Conservation (phyloP, 768 basidiomycete species). For the Mrakia frigida region DNA sequence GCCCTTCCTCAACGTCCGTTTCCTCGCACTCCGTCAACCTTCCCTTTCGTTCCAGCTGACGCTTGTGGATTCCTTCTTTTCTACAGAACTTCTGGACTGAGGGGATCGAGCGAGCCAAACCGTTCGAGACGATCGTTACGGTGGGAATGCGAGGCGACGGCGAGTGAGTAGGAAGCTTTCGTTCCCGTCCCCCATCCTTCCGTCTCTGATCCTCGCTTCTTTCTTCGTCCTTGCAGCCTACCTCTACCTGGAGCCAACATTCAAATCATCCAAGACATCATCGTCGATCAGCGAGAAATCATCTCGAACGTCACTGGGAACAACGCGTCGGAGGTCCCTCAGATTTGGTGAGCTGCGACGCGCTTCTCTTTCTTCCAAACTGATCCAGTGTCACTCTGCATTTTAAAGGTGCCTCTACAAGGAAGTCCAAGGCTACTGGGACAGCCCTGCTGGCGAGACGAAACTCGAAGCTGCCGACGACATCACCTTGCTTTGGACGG, state of each 20-base stretch:
- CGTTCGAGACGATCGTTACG: slow-evolving; percentile 61
- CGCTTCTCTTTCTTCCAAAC: slow-evolving; percentile 36
- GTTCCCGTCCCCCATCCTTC: not conserved
- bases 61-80: not conserved
- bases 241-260: slow-evolving; percentile 40
- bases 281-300: slow-evolving; percentile 60
- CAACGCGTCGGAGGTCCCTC: slow-evolving; percentile 50
- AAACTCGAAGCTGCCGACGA: slow-evolving; percentile 56
- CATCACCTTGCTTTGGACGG: slow-evolving; percentile 63
- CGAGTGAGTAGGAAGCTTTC: slow-evolving; percentile 41
- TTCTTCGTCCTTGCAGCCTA: not conserved
- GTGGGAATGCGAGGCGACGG: slow-evolving; percentile 63
- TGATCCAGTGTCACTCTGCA: not conserved
- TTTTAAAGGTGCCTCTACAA: slow-evolving; percentile 44
- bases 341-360: slow-evolving; percentile 55
- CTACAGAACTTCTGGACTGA: slow-evolving; percentile 54
- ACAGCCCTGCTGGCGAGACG: slow-evolving; percentile 50
- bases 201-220: not conserved
- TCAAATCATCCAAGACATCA: slow-evolving; percentile 46
- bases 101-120: slow-evolving; percentile 56
- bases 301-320: slow-evolving; percentile 51
- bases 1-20: slow-evolving; percentile 50
- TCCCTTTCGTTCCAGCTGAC: not conserved
- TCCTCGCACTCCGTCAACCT: not conserved
- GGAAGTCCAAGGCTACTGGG: slow-evolving; percentile 63